Base-by-base conservation (phyloP, 176 grass and related monocot species). In the Phragmites australis region DNA sequence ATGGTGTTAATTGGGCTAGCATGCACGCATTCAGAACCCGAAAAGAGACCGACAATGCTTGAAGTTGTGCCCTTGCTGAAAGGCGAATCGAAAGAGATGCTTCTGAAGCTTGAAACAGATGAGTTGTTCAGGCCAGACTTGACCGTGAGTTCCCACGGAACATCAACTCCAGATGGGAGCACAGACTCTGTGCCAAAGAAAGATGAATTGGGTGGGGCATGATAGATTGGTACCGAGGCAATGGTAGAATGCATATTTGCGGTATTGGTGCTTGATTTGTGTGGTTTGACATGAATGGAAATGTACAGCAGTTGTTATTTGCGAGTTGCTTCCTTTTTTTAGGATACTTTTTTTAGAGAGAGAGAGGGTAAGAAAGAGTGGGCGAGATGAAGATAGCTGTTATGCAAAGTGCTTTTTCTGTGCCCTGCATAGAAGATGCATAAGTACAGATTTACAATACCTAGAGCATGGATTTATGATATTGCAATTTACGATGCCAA, bases 31-130 rank as follows among this genome's bases (percentile, higher is more conserved):
- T 83, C 74, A 66, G 84, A 91, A 77, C 81, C 88, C 19, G 86
- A 97, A 39, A 97, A 84, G 39, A 93, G 93, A 44, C 93, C 83
- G 0, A 85, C 79, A 43, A 97, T 97, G 88, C 68, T 87, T 25
- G 81, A 97, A 52, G 90, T 91, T 19, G 71, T 83, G 41, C 82
- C 84, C 6, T 63, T 90, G 76, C 80, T 97, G 29, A 97, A 81
- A 82, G 90, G 90, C 4, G 88, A 91, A 66, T 71, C 83, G 1
- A 97, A 97, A 76, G 90, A 97, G 6, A 87, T 81, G n/a, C 74
- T 97, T 52, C 40, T 46, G 5, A 93, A 80, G 64, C 70, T 91
- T 42, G 88, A 93, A 79, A 85, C 78, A 15, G 86, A 85, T 11
- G 87, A 91, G 10, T n/a, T 93, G 27, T 93, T 93, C 47, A 89